Evolutionary conservation across 331 rosid genomes (phyloP), one percentile per base, ranked within the genome.

Genomic region (Cydonia oblonga): DNA sequence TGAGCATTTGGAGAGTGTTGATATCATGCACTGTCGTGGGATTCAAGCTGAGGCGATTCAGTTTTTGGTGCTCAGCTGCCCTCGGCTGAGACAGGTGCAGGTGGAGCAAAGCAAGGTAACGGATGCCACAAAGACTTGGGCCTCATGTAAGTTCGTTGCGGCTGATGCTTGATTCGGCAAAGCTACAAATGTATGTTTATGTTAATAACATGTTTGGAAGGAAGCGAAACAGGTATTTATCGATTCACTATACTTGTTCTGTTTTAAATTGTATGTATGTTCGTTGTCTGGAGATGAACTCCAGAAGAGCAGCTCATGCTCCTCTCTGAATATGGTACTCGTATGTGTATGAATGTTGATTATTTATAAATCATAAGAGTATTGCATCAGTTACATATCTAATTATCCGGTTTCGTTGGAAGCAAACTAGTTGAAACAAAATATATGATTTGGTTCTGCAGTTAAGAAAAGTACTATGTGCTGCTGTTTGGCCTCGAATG

Each of bases 81-180:
- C 84, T 3, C 46, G 64, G 56, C 81, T 93, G 84, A 93, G 80
- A 64, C 80, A 70, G 59, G 70, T 93, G n/a, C 81, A 78, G 57
- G 96, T 93, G 64, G 98, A 93, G 57, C 86, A 77, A 59, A 66
- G 53, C 73, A 93, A 88, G 87, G 73, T 93, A 60, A 88, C 96
- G 4, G 90, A 78, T 60, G 82, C 78, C 10, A 85, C 87, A 0
- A 88, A 73, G 82, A 73, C 54, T 13, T 84, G 79, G 81, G 90
- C 91, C 5, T 85, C 88, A 0, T 69, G 52, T 24, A 87, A 83
- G 73, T 88, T 89, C 32, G 73, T 91, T 60, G 82, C 89, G 66
- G 70, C 88, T 77, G 74, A 77, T 58, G 81, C n/a, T 70, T 92
- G 68, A 73, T 66, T 64, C 24, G 38, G 62, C 19, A 14, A 11